Evolutionary conservation across 2,329 filamentous ascomycete genomes (phyloP), one percentile per base, ranked within the genome.

Genomic region (Talaromyces funiculosus): DNA sequence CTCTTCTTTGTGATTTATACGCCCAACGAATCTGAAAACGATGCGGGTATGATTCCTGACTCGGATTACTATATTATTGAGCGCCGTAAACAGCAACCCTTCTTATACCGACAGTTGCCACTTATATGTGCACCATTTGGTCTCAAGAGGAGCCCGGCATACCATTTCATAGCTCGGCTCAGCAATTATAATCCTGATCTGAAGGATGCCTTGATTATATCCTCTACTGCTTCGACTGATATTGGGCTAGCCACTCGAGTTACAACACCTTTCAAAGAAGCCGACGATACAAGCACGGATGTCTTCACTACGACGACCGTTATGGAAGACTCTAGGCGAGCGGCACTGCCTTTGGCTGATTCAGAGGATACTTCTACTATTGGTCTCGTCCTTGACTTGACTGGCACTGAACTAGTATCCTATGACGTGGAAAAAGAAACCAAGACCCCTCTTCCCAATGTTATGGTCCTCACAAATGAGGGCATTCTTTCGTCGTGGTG

Each of bases 401-500:
- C 92, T 1, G 85, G 84, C 70, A 90, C 84, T 62, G 89, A 93
- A 57, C 90, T 85, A 66, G 89, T 96, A 2, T 29, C 33, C 1
- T 61, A 58, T 35, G 60, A 61, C 14, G 29, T 35, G 16, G 60
- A 61, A 57, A 58, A 53, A 24, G 81, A 85, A 64, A 95, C 92
- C 4, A 82, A 87, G 0, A 86, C 85, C 1, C 93, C 94, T 12
- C 76, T 97, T 8, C 94, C 94, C 5, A 90, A 87, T 10, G 80
- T 96, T 43, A 88, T 94, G 81, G 82, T 91, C 31, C 79, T 99
- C 16, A 97, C 95, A 62, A 88, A 96, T 65, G 90, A 97, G 69
- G 94, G 94, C 64, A 78, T 96, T 9, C 79, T 99, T 16, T 86
- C 85, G 49, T 83, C 86, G 12, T 99, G 93, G 92, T 97, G 93